phyloP scores from a whole-genome alignment of 1,139 yeast genomes.

The Kodamaea plutei region DNA sequence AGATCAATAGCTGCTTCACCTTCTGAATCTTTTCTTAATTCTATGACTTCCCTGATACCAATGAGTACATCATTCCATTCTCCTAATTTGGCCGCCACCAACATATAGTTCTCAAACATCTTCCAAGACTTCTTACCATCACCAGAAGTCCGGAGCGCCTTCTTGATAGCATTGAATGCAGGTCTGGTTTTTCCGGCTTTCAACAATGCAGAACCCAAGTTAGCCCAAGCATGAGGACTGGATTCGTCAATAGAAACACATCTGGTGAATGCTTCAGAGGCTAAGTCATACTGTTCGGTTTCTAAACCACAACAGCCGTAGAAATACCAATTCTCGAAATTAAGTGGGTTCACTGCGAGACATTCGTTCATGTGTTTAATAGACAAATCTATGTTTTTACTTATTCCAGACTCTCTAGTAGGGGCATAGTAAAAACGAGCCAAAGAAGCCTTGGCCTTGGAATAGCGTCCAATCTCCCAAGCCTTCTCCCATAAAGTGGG shows the following conservation, averaged over 20 bases:
- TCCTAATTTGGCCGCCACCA: constrained; percentile 72
- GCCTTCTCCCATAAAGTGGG: constrained; percentile 78
- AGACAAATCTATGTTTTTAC: constrained; percentile 52
- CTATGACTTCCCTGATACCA: constrained; percentile 59
- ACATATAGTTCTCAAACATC: constrained; percentile 82
- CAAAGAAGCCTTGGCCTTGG: constrained; percentile 81
- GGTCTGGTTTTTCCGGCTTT: constrained; percentile 63
- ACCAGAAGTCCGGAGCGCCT: constrained; percentile 67
- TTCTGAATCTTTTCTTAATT: constrained; percentile 47
- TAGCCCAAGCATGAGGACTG: constrained; percentile 90
- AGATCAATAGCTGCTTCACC: constrained; percentile 71
- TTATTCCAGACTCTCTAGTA: constrained; percentile 50
- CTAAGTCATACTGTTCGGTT: constrained; percentile 63
- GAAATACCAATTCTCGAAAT: constrained; percentile 82
- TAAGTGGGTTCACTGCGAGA: constrained; percentile 69
- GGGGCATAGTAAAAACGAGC: constrained; percentile 71
- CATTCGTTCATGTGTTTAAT: constrained; percentile 73
- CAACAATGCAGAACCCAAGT: constrained; percentile 76
- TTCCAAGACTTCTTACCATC: constrained; percentile 76
- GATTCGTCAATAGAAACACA: constrained; percentile 85
- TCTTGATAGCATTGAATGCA: constrained; percentile 78
- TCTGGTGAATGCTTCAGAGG: constrained; percentile 90
- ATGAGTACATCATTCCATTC: constrained; percentile 86
- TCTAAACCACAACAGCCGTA: constrained; percentile 92
- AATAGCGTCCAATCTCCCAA: constrained; percentile 81